A percentile compares a stretch with the other conserved stretches of the same genome.
Conservation (phyloP, 495 filamentous ascomycete species). For the Neurospora sp. region DNA sequence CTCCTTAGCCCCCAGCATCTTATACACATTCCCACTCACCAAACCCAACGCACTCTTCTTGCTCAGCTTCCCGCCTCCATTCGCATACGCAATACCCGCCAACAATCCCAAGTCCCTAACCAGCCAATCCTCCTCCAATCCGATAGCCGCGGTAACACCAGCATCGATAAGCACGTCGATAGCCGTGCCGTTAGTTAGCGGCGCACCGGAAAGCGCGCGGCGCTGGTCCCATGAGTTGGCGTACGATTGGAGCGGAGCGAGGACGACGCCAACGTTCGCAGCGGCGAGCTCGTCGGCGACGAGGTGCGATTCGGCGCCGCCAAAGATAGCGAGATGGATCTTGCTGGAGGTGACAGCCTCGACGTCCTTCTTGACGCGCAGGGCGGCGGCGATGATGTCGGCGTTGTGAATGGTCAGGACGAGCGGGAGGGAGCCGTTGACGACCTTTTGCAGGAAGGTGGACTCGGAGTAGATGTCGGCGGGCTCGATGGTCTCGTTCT, state of each 20-base stretch:
- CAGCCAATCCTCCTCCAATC: constrained; percentile 39
- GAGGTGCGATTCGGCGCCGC: constrained; percentile 40
- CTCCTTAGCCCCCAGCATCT: constrained; percentile 33
- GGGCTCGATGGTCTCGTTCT: constrained; percentile 10
- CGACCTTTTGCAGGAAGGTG: constrained; percentile 28
- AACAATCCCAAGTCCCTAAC: constrained; percentile 36
- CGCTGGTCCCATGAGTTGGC: constrained; percentile 36
- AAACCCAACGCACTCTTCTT: constrained; percentile 27
- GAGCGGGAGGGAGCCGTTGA: constrained; percentile 26
- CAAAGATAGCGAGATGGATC: constrained; percentile 34
- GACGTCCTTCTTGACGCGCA: constrained; percentile 29
- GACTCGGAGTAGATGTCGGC: constrained; percentile 28
- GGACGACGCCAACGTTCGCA: constrained; percentile 36
- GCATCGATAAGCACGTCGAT: constrained; percentile 37
- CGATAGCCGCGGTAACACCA: constrained; percentile 34
- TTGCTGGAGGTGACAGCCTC: constrained; percentile 13
- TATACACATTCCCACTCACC: constrained; percentile 38
- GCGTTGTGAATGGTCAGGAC: constrained; percentile 37
- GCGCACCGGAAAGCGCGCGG: constrained; percentile 38
- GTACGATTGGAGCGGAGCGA: constrained; percentile 35
- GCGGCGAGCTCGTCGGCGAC: constrained; percentile 38
- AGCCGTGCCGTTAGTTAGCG: constrained; percentile 42
- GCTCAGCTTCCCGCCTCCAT: constrained; percentile 38
- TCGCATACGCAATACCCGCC: constrained; percentile 40
- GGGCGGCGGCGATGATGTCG: constrained; percentile 30